A percentile compares a stretch with the other conserved stretches of the same genome.
phyloP scores from a whole-genome alignment of 495 filamentous ascomycete genomes.

The Hyaloscypha hepaticicola region DNA sequence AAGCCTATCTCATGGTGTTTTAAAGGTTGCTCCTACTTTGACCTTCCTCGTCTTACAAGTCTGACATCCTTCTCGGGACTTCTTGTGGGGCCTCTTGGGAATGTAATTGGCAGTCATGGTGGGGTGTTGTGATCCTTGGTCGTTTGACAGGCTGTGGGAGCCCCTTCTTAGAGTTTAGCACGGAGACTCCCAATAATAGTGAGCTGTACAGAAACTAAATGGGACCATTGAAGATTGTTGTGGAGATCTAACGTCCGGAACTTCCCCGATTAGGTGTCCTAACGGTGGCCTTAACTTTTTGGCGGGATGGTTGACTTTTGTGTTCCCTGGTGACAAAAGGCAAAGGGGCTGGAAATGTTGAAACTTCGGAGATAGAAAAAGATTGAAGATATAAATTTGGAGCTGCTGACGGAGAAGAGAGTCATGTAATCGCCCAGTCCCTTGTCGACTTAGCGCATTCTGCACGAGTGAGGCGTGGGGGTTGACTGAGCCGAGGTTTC shows the following conservation, averaged over 20 bases:
- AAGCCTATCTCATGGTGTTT: background rate
- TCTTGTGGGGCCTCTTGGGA: slow-evolving; percentile 51
- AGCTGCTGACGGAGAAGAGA: background rate
- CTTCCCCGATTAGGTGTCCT: background rate
- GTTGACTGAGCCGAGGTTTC: background rate
- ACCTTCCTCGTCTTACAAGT: slow-evolving; percentile 50
- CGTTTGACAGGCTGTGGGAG: background rate
- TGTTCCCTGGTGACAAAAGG: no score
- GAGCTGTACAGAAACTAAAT: background rate
- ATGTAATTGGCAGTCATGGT: slow-evolving; percentile 21
- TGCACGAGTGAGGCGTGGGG: background rate
- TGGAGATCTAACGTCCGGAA: background rate
- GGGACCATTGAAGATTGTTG: background rate
- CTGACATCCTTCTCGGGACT: slow-evolving; percentile 47
- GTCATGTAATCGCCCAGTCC: background rate
- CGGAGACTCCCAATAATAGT: background rate
- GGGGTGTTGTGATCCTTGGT: background rate
- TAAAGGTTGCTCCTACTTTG: slow-evolving; percentile 29
- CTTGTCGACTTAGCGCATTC: background rate
- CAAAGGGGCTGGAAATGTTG: background rate
- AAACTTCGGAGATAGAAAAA: background rate
- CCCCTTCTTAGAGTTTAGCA: background rate
- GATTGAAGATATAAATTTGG: background rate
- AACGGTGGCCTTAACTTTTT: background rate
- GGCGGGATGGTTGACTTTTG: no score